Base-by-base conservation (phyloP, 2,329 filamentous ascomycete genomes). In the Ploettnerulaceae sp. region DNA sequence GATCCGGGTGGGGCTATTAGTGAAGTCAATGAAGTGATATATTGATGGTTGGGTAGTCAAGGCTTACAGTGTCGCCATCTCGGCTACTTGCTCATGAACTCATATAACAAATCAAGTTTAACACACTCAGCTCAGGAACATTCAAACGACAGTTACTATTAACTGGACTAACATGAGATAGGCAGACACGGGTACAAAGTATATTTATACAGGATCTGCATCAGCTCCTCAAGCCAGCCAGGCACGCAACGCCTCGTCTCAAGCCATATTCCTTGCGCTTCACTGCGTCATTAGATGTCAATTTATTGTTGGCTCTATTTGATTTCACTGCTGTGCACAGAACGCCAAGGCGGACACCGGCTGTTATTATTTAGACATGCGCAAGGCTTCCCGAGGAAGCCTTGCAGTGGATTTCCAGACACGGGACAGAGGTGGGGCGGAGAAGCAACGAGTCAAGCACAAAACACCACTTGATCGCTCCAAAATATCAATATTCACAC, bases 1-100 rank as follows among this genome's bases (percentile, higher is more conserved):
- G n/a, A 57, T 48, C 17, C 54, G 54, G 3, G 48, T 51, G 34
- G 54, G 52, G 24, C 54, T 54, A 26, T n/a, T n/a, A n/a, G n/a
- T 14, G 17, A 8, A 9, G n/a, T 31, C 14, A 41, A 26, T 49
- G 21, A 39, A 24, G 7, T n/a, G n/a, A n/a, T n/a, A n/a, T n/a
- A n/a, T n/a, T n/a, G n/a, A n/a, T n/a, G n/a, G n/a, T n/a, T 25
- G 5, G 7, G 8, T 9, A n/a, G 7, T n/a, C 18, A 15, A 22
- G 17, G 32, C 38, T 47, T 29, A 47, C 45, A 47, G 25, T 21
- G 31, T 15, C 4, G 45, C 21, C 45, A 47, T 47, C 26, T 20
- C 34, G n/a, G n/a, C n/a, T n/a, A n/a, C n/a, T n/a, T n/a, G n/a
- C n/a, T n/a, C n/a, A n/a, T n/a, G n/a, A n/a, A n/a, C n/a, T n/a